Evolutionary conservation across 2,329 filamentous ascomycete species (phyloP), one percentile per base, ranked within the genome.

Genomic region (Aquanectria penicillioides): DNA sequence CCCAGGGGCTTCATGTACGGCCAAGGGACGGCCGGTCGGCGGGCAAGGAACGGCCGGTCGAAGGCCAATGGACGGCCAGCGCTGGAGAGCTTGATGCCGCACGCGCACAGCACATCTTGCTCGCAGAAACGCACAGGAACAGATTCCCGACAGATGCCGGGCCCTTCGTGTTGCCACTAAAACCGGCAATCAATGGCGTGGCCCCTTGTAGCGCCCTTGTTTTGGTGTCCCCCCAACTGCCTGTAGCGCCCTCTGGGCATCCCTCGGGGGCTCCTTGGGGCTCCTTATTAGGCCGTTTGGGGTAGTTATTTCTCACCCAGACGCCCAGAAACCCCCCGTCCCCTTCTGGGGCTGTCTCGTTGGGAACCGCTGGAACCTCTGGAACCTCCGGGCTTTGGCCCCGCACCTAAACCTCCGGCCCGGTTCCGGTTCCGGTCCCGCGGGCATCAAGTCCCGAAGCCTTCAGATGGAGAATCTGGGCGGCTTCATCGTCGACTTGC

Each of bases 391-490:
- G 58, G 38, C 12, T 31, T 36, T 28, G 31, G 50, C 54, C 58
- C 58, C 54, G n/a, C 54, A 40, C 29, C 17, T 22, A 15, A 15
- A 13, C 29, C 34, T 44, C 61, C 61, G 63, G 61, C 44, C 67
- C 67, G 67, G 66, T 69, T 62, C 65, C 65, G 65, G 65, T 68
- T 67, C 60, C 59, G 59, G 59, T 62, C 59, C 55, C 50, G 44
- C 49, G 48, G 40, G 34, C 36, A 43, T 47, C 41, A 50, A 52
- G 50, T 59, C 53, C 48, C 57, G 58, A 54, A 49, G 20, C 33
- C 15, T 12, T 36, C 17, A 23, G 31, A 46, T 37, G 38, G 40
- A 37, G 31, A 51, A 61, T 33, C 17, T 20, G 25, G 38, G 53
- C 41, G 15, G 60, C 54, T 44, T 48, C 37, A 18, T 49, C 50